Evolutionary conservation across 495 filamentous ascomycete genomes (phyloP), one percentile per base, ranked within the genome.

Genomic region (Bryoglossum gracile): DNA sequence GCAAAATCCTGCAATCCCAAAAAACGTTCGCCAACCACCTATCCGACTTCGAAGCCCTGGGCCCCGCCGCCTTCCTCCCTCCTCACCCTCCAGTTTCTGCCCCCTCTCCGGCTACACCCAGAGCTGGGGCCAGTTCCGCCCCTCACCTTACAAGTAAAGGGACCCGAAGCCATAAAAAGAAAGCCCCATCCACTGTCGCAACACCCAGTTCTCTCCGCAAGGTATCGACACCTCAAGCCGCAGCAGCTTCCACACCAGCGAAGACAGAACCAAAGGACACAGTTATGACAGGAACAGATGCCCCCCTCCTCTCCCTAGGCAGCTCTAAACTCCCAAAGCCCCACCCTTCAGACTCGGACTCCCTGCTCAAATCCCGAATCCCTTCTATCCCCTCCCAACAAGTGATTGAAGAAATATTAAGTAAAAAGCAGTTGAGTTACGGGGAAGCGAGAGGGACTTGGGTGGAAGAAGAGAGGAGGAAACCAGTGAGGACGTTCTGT

Each of bases 1-100:
- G 87, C 55, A 85, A 86, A 60, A 92, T 96, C 55, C 71, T 95
- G n/a, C 79, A 82, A 56, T 89, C 83, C 2, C 86, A 94, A 64
- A 95, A 95, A 70, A 89, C 87, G 0, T 95, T 95, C 57, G 76
- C 81, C 33, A 94, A 96, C 65, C 84, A 96, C 59, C 76, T 96
- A 26, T 85, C 87, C 48, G 90, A 96, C 65, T 89, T 88, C 68
- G 81, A 88, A 56, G 89, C 89, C 6, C 69, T 83, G 17, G n/a
- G n/a, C n/a, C n/a, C n/a, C n/a, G 61, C 81, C 33, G 70, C 75
- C 1, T 28, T 45, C 46, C 22, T 14, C 65, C 50, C 53, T 38
- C 21, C 43, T 8, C 17, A 65, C 50, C 53, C 50, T 50, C 55
- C 14, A 48, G 55, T 28, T 56, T 62, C 24, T 46, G 55, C 21